Base-by-base conservation (phyloP, 108 stramenopile genomes). In the Skeletonema potamos region DNA sequence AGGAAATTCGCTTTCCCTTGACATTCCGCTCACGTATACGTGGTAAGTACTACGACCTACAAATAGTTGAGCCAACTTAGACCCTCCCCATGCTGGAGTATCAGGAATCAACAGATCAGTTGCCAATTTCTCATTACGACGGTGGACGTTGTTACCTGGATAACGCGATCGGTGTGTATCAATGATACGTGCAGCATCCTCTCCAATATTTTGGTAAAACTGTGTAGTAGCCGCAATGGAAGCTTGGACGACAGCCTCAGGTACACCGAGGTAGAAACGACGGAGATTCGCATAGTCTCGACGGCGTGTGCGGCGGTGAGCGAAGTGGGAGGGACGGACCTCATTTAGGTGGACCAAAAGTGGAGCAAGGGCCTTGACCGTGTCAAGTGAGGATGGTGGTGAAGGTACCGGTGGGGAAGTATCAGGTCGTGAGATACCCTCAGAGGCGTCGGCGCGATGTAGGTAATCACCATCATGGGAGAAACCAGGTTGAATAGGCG, bases 171-270 rank as follows among this genome's bases (percentile, higher is more conserved):
- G 15, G 15, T 15, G 15, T 3, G 9, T 44, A 15, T 44, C 43
- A 4, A 10, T 10, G 43, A 44, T n/a, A 17, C 43, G 15, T 3
- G 2, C 3, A 44, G 2, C 3, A 44, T 1, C 43, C 4, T 15
- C 8, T 1, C 8, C 1, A 9, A 17, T 2, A 15, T n/a, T 17
- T 13, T 44, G 6, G 43, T 44, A 44, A 2, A 27, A 82, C 34
- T 82, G 76, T 0, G 65, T 73, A 12, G 78, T 73, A 28, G 57
- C 8, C n/a, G 46, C 27, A 11, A 73, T 22, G 10, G 78, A 73
- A 1, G 32, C 9, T 58, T 61, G 1, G 1, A 82, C 66, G 1
- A 36, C 27, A 3, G 68, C 33, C 36, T 15, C 41, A 13, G 82
- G 59, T 17, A 55, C 39, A 41, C 63, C 61, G 12, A n/a, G 33